These are phyloP conservation scores for Conidiobolus incongruus DNA, from an alignment of 371 early-diverging fungal species.

Conservation along the genomic window DNA sequence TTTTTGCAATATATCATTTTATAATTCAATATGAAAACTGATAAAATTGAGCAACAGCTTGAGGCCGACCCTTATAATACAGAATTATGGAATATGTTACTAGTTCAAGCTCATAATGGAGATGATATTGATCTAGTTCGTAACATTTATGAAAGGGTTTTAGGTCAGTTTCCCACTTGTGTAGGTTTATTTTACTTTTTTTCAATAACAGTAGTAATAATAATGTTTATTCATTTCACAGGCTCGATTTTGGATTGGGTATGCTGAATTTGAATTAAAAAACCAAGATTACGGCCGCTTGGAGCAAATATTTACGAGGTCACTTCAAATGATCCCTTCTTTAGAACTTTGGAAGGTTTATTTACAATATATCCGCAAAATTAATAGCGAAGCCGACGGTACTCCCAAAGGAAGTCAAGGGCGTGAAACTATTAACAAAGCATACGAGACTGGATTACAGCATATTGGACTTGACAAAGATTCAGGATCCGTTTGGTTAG, in stretches of 20 bases:
- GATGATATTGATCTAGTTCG: slow-evolving; percentile 33
- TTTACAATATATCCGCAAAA: slow-evolving; percentile 60
- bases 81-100: slow-evolving; percentile 41
- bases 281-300: slow-evolving; percentile 46
- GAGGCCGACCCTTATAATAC: slow-evolving; percentile 28
- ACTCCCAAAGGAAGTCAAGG: slow-evolving; percentile 33
- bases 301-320: slow-evolving; percentile 65
- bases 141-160: slow-evolving; percentile 42
- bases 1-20: not conserved
- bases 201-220: not conserved
- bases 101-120: slow-evolving; percentile 25
- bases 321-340: slow-evolving; percentile 51
- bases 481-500: slow-evolving; percentile 71
- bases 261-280: slow-evolving; percentile 64
- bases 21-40: slow-evolving; percentile 2
- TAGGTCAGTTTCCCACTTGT: slow-evolving; percentile 64
- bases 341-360: slow-evolving; percentile 81
- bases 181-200: slow-evolving; percentile 26
- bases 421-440: slow-evolving; percentile 43
- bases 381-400: slow-evolving; percentile 29
- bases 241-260: slow-evolving; percentile 63
- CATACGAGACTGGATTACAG: slow-evolving; percentile 74
- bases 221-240: slow-evolving; percentile 9
- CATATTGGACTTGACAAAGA: slow-evolving; percentile 81
- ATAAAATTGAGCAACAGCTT: slow-evolving; percentile 26